Evolutionary conservation across 208 protist genomes (phyloP).

Genomic region (Trypanosoma grayi): DNA sequence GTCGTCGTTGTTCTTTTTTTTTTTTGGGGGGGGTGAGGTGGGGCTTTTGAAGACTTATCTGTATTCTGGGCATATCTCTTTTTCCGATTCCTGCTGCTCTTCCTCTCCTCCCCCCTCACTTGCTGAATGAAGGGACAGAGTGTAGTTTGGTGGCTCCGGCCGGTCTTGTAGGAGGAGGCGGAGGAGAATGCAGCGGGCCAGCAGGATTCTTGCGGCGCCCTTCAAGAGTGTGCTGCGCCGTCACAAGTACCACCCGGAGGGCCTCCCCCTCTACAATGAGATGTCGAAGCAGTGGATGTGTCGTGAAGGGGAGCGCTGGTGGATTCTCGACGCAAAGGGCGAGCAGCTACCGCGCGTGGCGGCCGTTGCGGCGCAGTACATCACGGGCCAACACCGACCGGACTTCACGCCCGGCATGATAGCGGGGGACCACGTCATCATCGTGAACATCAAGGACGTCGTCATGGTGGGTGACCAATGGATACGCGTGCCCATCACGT

Average conservation of each 20-base stretch:
- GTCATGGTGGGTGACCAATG: constrained; percentile 90
- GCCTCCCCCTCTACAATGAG: constrained; percentile 88
- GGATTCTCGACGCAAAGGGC: constrained; percentile 84
- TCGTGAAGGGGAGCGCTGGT: constrained; percentile 89
- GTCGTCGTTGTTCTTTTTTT: constrained; percentile 24
- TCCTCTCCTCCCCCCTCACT: no score
- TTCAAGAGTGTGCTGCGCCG: constrained; percentile 91
- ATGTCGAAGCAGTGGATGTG: constrained; percentile 90
- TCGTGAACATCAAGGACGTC: constrained; percentile 89
- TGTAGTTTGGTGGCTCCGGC: no score
- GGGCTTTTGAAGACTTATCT: neutral
- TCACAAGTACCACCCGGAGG: constrained; percentile 87
- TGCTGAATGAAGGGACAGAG: no score
- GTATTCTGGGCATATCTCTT: no score
- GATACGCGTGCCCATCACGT: constrained; percentile 90
- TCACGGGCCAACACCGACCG: constrained; percentile 84
- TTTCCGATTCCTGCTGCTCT: no score
- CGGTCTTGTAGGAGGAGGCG: neutral
- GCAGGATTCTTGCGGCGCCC: constrained; percentile 34
- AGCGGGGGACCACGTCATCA: constrained; percentile 87
- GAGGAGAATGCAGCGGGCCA: constrained; percentile 50
- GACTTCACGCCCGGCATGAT: constrained; percentile 92
- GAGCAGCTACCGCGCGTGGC: constrained; percentile 87
- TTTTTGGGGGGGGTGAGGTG: constrained; percentile 2
- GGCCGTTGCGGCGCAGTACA: constrained; percentile 82